Conservation (phyloP, 2,329 filamentous ascomycete species). For the Penicillium sp. region DNA sequence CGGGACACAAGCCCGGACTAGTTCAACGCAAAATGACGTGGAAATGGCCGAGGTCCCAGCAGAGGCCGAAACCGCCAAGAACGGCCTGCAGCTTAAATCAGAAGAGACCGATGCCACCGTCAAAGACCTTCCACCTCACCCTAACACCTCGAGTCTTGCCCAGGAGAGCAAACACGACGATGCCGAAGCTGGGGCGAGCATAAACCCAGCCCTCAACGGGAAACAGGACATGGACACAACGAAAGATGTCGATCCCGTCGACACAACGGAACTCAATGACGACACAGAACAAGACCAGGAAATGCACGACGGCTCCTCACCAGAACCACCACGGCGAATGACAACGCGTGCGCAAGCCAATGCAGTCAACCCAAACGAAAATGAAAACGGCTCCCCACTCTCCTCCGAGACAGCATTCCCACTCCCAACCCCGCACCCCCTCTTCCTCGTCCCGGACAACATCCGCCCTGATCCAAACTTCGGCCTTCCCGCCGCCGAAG, state of each 20-base stretch:
- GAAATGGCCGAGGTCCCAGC: conserved; percentile 32
- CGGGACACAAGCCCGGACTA: background rate
- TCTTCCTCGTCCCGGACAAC: conserved; percentile 54
- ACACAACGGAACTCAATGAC: conserved; percentile 18
- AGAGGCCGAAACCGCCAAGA: conserved; percentile 5
- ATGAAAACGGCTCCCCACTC: conserved; percentile 26
- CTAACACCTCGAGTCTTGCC: conserved; percentile 12
- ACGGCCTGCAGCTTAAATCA: conserved; percentile 25
- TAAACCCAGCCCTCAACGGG: conserved; percentile 5
- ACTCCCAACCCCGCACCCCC: conserved; percentile 50
- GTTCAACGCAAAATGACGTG: conserved; percentile 22
- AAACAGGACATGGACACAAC: conserved; percentile 12
- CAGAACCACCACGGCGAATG: conserved; percentile 44
- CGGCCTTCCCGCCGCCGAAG: conserved; percentile 57
- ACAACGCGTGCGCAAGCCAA: conserved; percentile 46
- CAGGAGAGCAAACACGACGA: conserved; percentile 1
- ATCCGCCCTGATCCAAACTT: conserved; percentile 53
- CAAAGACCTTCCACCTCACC: conserved; percentile 32
- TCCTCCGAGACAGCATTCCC: conserved; percentile 30
- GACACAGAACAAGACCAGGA: conserved; percentile 29
- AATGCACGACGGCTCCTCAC: conserved; percentile 35
- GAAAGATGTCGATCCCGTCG: conserved; percentile 8
- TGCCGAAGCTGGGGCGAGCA: background rate
- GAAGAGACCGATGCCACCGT: conserved; percentile 36
- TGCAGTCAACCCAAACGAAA: conserved; percentile 28